Evolutionary conservation across 2,329 filamentous ascomycete genomes (phyloP).

Genomic region (Tolypocladium album): DNA sequence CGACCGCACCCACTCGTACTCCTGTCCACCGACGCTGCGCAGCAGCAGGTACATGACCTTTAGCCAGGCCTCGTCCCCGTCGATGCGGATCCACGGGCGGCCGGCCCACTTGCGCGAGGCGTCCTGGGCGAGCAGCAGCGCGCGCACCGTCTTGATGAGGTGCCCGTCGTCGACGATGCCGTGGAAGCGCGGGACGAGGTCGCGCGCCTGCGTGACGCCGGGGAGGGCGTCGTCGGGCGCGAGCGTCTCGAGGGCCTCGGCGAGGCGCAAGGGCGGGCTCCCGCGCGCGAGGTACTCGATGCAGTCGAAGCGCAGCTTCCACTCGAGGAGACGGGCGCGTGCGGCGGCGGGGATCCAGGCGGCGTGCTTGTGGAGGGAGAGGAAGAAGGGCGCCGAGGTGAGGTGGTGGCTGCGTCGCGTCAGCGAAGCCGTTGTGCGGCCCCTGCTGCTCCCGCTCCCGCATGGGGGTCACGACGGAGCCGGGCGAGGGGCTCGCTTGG

Average conservation of each 20-base stretch:
- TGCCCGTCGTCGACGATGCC: slow-evolving; percentile 66
- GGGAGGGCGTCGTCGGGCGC: slow-evolving; percentile 33
- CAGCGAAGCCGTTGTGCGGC: background rate
- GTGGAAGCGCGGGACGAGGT: slow-evolving; percentile 36
- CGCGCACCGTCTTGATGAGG: slow-evolving; percentile 61
- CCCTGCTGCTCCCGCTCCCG: background rate
- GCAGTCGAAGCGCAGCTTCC: slow-evolving; percentile 69
- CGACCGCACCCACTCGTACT: slow-evolving; percentile 47
- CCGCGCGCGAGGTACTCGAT: slow-evolving; percentile 61
- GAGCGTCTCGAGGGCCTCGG: slow-evolving; percentile 41
- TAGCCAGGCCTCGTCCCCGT: slow-evolving; percentile 47
- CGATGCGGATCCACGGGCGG: slow-evolving; percentile 40
- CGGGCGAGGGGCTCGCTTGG: background rate
- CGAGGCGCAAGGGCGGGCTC: slow-evolving; percentile 46
- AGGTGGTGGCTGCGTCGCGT: slow-evolving; percentile 54
- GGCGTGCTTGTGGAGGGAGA: slow-evolving; percentile 46
- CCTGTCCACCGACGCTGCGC: slow-evolving; percentile 46
- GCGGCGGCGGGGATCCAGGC: slow-evolving; percentile 47
- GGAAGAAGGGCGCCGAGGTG: slow-evolving; percentile 63
- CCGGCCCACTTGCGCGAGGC: slow-evolving; percentile 33
- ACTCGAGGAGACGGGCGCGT: slow-evolving; percentile 66
- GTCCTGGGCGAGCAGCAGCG: slow-evolving; percentile 53
- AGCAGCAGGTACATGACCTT: slow-evolving; percentile 50
- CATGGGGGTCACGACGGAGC: no score
- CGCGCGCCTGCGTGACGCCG: slow-evolving; percentile 30